Evolutionary conservation across 2,329 filamentous ascomycete species (phyloP), one percentile per base, ranked within the genome.

Genomic region (Cladophialophora psammophila): DNA sequence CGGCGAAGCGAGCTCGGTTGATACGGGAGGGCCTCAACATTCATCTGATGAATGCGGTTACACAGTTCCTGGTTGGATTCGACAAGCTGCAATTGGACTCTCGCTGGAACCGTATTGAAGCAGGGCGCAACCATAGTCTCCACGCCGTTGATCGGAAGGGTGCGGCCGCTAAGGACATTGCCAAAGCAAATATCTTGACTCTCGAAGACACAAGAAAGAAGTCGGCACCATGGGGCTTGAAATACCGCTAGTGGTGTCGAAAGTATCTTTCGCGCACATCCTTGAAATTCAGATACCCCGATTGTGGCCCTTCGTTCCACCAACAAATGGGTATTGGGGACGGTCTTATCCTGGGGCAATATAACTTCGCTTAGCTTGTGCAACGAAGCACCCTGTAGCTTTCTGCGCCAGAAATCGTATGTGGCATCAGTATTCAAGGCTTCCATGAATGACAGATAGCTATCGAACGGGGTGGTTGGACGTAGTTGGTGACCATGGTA

Each of bases 71-170:
- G 72, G 64, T 89, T 88, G 15, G 83, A 84, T 0, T 77, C 80
- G 1, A 76, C 76, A 2, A 75, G 75, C 0, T 82, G 78, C 9
- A 91, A 68, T 36, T 87, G 79, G 15, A 88, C 79, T 32, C 92
- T 86, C 1, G 93, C 75, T 0, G 94, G 93, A 12, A 97, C 79
- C 0, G 94, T 96, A 75, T 97, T 97, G 82, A 97, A 97, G 76
- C 93, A 96, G 0, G 94, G 94, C 0, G 92, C 93, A n/a, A 96
- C 86, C 5, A 97, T 85, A 3, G 84, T 82, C 42, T 94, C 88
- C 10, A 94, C 81, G 0, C 85, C 86, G 5, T 90, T 84, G 2
- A 94, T 77, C 0, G 87, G 79, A 9, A 92, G 75, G 0, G 88
- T 90, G 7, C 94, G 88, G 1, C 94, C 93, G 74, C 88, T 94